phyloP scores from a whole-genome alignment of 805 yeast species.

The Starmerella cellae region DNA sequence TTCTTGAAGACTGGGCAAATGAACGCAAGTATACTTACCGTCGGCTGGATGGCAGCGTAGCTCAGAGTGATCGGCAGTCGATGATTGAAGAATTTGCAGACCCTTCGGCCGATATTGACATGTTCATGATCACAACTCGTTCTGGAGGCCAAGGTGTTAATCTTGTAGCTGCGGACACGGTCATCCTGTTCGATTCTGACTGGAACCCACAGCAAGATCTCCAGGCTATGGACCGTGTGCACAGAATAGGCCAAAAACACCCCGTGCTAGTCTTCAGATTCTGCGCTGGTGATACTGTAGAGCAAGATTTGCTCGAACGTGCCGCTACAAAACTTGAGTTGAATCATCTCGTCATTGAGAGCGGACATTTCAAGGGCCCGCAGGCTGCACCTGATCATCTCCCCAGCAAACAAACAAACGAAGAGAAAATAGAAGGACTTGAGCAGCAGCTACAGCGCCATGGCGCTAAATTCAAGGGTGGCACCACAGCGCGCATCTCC shows the following conservation, averaged over 20 bases:
- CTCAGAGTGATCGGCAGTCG: conserved; percentile 50
- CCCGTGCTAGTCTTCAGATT: conserved; percentile 77
- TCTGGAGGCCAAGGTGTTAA: conserved; percentile 94
- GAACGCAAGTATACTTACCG: conserved; percentile 35
- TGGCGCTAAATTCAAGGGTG: conserved; percentile 33
- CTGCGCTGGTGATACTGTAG: conserved; percentile 65
- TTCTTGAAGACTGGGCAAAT: conserved; percentile 62
- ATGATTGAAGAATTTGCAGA: conserved; percentile 44
- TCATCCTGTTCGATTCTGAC: conserved; percentile 78
- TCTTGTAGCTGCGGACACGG: conserved; percentile 76
- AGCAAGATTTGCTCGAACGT: conserved; percentile 62
- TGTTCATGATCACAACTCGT: conserved; percentile 74
- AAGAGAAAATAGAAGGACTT: conserved; percentile 14
- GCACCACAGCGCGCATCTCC: conserved; percentile 13
- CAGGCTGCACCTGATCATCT: background rate
- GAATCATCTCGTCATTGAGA: conserved; percentile 60
- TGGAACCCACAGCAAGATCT: conserved; percentile 97
- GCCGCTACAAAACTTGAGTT: conserved; percentile 70
- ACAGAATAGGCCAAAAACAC: conserved; percentile 76
- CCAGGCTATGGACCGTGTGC: conserved; percentile 93
- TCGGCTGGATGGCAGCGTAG: conserved; percentile 65
- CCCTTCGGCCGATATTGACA: conserved; percentile 26
- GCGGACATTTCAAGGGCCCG: conserved; percentile 34
- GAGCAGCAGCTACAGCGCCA: conserved; percentile 24
- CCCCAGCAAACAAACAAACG: conserved; percentile 6